phyloP scores from a whole-genome alignment of 371 early-diverging fungal species.

The Mortierella sp. region DNA sequence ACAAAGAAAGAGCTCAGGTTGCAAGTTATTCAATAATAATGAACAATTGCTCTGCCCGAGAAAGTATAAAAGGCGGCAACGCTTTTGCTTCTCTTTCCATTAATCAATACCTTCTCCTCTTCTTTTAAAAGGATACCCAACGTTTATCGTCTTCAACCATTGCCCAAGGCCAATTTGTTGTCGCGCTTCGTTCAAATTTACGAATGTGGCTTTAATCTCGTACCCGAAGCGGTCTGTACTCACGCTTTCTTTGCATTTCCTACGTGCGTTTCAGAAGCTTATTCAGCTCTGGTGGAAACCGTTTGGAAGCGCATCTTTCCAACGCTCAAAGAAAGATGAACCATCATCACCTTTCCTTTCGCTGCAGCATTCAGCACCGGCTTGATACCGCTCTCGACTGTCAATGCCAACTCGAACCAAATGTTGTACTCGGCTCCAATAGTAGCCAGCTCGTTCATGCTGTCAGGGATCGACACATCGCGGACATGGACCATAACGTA shows the following conservation, averaged over 20 bases:
- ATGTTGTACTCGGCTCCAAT: slow-evolving; percentile 19
- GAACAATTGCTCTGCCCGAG: neutral
- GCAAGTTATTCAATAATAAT: too few species aligned
- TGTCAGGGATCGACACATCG: slow-evolving; percentile 26
- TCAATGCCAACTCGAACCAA: slow-evolving; percentile 27
- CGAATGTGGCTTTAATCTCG: too few species aligned
- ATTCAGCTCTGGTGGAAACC: too few species aligned
- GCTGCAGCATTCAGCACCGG: slow-evolving; percentile 19
- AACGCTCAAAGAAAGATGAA: neutral
- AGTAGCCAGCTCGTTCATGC: slow-evolving; percentile 18
- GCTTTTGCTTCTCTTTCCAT: neutral
- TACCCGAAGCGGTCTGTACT: too few species aligned
- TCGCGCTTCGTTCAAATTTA: too few species aligned
- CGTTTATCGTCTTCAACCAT: too few species aligned
- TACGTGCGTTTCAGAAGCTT: too few species aligned
- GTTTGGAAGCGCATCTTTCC: too few species aligned
- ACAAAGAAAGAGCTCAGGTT: too few species aligned
- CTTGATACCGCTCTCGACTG: slow-evolving; percentile 18
- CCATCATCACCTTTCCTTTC: slow-evolving; percentile 13
- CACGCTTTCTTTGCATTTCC: too few species aligned
- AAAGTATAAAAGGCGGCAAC: neutral
- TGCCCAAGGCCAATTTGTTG: too few species aligned
- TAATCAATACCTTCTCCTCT: neutral
- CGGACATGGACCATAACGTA: slow-evolving; percentile 1
- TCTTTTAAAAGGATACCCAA: too few species aligned